Evolutionary conservation across 495 filamentous ascomycete species (phyloP), one percentile per base, ranked within the genome.

Genomic region (Ramalina intermedia): DNA sequence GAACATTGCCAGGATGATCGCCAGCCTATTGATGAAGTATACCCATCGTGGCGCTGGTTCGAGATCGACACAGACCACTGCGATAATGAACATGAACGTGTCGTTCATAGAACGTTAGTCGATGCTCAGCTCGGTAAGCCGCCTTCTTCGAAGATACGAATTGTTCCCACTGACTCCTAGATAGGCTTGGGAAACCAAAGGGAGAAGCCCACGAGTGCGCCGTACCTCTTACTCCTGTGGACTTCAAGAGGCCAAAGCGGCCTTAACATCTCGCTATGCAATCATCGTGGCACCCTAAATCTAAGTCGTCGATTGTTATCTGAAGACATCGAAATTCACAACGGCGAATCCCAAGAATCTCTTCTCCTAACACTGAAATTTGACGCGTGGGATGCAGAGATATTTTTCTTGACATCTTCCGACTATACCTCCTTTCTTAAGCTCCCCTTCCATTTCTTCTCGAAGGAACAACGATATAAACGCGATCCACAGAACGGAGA

Each of bases 51-150:
- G 26, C 48, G 52, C n/a, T 54, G 52, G 52, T 45, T 54, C 11
- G 48, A 49, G 26, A 46, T 54, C 27, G 52, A 54, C 41, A 48
- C 42, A 26, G 52, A 54, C n/a, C 48, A 54, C 41, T 42, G 46
- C 23, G 52, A 47, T 5, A 46, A 27, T 24, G 24, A 39, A 12
- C 11, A 42, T 16, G 52, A 54, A 33, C 44, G 17, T 14, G 41
- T 54, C 7, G 11, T 40, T 20, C 42, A 50, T 40, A 47, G 52
- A 20, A 50, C 41, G 0, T 54, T 50, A 27, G 52, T 50, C 17
- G 50, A 54, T 26, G 52, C 52, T n/a, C 52, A 54, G 41, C 29
- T 54, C 26, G 52, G 52, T 11, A 39, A 33, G 7, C 29, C 29
- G 8, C 2, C 6, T 33, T 7, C 29, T 33, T 9, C 7, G 6